Evolutionary conservation across 139 green algal species (phyloP).

Genomic region (Haematococcus sp.): DNA sequence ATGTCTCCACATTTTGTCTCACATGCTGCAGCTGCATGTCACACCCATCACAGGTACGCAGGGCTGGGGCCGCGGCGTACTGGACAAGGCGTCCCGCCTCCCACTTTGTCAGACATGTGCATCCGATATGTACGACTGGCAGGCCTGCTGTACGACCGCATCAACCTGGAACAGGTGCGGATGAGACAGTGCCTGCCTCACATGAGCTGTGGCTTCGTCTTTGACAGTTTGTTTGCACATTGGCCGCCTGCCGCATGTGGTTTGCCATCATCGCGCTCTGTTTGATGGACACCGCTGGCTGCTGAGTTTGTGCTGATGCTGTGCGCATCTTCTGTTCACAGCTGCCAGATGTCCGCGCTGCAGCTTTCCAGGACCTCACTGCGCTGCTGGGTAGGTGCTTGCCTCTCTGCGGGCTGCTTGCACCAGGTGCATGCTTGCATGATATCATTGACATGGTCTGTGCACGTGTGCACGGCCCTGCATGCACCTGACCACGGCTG

Average conservation of each 20-base stretch:
- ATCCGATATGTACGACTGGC: constrained; percentile 44
- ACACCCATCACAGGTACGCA: constrained; percentile 35
- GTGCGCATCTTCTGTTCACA: background rate
- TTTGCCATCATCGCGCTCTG: background rate
- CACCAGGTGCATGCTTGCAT: background rate
- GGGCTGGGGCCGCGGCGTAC: constrained; percentile 2
- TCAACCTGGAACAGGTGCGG: constrained; percentile 47
- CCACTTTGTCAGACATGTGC: constrained; percentile 26
- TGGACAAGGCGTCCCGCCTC: constrained; percentile 1
- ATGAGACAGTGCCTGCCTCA: no score
- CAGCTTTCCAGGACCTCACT: background rate
- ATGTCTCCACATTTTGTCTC: no score
- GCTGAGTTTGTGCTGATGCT: background rate
- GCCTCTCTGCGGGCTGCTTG: background rate
- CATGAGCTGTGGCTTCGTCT: no score
- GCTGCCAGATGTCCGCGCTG: background rate
- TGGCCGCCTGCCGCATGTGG: background rate
- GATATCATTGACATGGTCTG: no score
- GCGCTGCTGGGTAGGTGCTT: background rate
- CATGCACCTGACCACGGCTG: background rate
- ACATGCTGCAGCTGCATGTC: no score
- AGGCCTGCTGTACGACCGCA: constrained; percentile 61
- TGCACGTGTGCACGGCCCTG: no score
- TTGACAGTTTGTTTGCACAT: no score
- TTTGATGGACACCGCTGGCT: background rate